Evolutionary conservation across 495 filamentous ascomycete genomes (phyloP).

Genomic region (Neurospora sp.): DNA sequence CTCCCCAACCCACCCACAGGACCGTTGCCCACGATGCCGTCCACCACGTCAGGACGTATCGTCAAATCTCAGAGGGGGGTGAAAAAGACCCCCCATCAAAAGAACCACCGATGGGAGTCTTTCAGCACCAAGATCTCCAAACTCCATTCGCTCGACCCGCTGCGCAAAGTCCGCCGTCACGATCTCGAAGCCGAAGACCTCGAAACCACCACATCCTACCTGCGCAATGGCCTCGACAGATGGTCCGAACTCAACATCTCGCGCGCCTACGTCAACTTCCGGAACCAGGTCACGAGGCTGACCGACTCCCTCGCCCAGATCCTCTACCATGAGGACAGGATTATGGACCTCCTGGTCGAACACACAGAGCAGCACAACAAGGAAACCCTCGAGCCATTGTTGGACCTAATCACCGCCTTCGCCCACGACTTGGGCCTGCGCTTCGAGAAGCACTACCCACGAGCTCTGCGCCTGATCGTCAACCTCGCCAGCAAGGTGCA

Average conservation of each 20-base stretch:
- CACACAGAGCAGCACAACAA: slow-evolving; percentile 69
- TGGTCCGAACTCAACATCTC: slow-evolving; percentile 90
- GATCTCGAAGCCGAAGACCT: slow-evolving; percentile 70
- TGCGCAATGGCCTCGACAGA: slow-evolving; percentile 68
- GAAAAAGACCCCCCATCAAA: slow-evolving; percentile 60
- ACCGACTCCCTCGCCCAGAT: slow-evolving; percentile 88
- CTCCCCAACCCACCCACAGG: not conserved
- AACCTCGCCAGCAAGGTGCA: slow-evolving; percentile 36
- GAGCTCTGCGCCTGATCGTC: slow-evolving; percentile 57
- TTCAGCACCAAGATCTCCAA: slow-evolving; percentile 91
- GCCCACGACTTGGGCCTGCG: slow-evolving; percentile 81
- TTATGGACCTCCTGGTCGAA: slow-evolving; percentile 66
- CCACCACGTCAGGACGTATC: slow-evolving; percentile 53
- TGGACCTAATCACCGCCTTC: slow-evolving; percentile 77
- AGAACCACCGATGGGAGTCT: slow-evolving; percentile 78
- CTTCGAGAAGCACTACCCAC: slow-evolving; percentile 79
- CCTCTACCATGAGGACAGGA: slow-evolving; percentile 72
- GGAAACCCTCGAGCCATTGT: slow-evolving; percentile 69
- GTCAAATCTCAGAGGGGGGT: slow-evolving; percentile 55
- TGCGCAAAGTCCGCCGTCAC: slow-evolving; percentile 72
- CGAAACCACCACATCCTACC: slow-evolving; percentile 62
- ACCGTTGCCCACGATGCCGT: slow-evolving; percentile 30
- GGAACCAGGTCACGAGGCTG: slow-evolving; percentile 58
- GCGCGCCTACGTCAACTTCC: slow-evolving; percentile 63
- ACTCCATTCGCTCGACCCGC: slow-evolving; percentile 75